Evolutionary conservation across 371 early-diverging fungal species (phyloP).

Genomic region (Actinomortierella ambigua): DNA sequence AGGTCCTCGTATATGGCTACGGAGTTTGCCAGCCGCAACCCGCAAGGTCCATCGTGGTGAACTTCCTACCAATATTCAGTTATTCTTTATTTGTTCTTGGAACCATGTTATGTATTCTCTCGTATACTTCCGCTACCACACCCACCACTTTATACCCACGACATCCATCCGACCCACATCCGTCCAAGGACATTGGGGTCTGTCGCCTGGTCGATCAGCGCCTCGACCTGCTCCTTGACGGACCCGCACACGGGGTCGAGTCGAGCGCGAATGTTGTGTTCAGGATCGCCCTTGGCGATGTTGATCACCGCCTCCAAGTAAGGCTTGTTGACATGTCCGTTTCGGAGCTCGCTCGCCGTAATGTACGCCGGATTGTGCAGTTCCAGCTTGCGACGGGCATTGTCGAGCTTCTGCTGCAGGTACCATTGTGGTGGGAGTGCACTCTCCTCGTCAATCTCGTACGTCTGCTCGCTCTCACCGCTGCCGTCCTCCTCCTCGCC

Average conservation of each 20-base stretch:
- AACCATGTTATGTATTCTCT: too few species aligned
- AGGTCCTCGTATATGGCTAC: too few species aligned
- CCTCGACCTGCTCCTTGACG: conserved; percentile 71
- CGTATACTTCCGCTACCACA: too few species aligned
- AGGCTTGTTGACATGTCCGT: conserved; percentile 58
- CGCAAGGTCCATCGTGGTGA: too few species aligned
- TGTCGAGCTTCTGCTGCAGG: conserved; percentile 74
- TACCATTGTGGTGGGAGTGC: conserved; percentile 68
- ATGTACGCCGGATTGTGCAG: conserved; percentile 67
- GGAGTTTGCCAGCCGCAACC: too few species aligned
- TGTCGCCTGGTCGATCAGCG: conserved; percentile 74
- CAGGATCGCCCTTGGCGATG: conserved; percentile 55
- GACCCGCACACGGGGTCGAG: conserved; percentile 50
- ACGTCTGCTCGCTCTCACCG: conserved; percentile 18
- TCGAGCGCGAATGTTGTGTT: conserved; percentile 49
- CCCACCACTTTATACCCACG: conserved; percentile 50
- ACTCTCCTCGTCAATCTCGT: conserved; percentile 46
- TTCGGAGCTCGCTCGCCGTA: conserved; percentile 51
- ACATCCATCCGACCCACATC: conserved; percentile 74
- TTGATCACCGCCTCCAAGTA: conserved; percentile 49
- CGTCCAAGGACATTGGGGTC: conserved; percentile 72
- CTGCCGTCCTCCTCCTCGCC: background rate
- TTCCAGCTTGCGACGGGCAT: conserved; percentile 69
- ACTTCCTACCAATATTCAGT: too few species aligned
- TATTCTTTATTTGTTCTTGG: too few species aligned